Evolutionary conservation across 106 monocot species (phyloP).

Genomic region (Dioscorea zingiberensis): DNA sequence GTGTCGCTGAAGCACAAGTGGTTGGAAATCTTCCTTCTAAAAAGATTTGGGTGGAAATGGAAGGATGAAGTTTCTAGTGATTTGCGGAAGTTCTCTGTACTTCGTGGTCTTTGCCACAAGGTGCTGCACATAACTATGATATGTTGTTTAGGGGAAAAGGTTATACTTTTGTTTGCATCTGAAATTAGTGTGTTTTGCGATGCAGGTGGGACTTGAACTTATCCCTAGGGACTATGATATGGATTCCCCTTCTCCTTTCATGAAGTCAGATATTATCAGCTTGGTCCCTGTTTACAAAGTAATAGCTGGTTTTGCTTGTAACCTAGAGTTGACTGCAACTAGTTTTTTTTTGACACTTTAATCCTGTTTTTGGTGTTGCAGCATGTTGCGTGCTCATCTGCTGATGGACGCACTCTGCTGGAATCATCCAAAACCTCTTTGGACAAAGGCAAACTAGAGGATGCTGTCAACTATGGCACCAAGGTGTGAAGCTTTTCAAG

Average conservation of each 20-base stretch:
- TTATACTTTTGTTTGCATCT: too few relatives aligned
- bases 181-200: slow-evolving; percentile 1
- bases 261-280: slow-evolving; percentile 79
- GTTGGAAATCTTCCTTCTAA: slow-evolving; percentile 62
- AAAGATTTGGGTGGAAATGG: slow-evolving; percentile 87
- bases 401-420: slow-evolving; percentile 87
- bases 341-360: too few relatives aligned
- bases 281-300: slow-evolving; percentile 94
- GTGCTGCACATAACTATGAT: slow-evolving; percentile 7
- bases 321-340: too few relatives aligned
- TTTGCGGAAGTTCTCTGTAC: slow-evolving; percentile 78
- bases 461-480: slow-evolving; percentile 91
- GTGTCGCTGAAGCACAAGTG: slow-evolving; percentile 53
- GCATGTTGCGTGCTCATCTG: slow-evolving; percentile 95
- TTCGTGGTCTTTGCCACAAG: slow-evolving; percentile 95
- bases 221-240: slow-evolving; percentile 88
- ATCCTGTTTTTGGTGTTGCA: slow-evolving; percentile 24
- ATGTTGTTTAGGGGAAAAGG: too few relatives aligned
- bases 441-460: slow-evolving; percentile 96
- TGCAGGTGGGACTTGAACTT: slow-evolving; percentile 90
- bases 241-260: slow-evolving; percentile 66
- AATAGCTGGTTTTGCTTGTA: slow-evolving; percentile 10
- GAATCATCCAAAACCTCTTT: slow-evolving; percentile 95
- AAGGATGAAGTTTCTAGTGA: slow-evolving; percentile 49
- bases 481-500: slow-evolving; percentile 37